Evolutionary conservation across 768 basidiomycete genomes (phyloP), one percentile per base, ranked within the genome.

Genomic region (Suillus clintonianus): DNA sequence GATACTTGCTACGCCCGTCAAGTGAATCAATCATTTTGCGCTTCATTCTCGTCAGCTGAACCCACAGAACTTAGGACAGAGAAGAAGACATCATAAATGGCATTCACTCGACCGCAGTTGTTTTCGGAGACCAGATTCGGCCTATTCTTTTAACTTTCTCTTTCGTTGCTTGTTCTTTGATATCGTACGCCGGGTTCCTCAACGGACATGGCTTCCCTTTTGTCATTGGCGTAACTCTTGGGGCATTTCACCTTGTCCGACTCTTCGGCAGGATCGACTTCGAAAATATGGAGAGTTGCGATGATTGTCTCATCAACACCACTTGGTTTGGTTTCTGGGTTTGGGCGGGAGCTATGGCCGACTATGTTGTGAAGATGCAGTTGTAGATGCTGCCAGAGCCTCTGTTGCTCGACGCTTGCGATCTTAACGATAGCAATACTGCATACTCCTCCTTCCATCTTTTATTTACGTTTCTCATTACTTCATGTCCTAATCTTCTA

Each of bases 81-180:
- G 75, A 81, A 59, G 92, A 92, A 76, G 91, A 92, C 72, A 73
- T 88, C 51, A 82, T 83, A 59, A 86, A 85, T 62, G 89, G 89
- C n/a, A 85, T 92, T 47, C 85, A 86, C 64, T 92, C 90, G 9
- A 92, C 89, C 27, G 91, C 92, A 0, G 82, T 92, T 51, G 80
- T 91, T 19, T 91, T 90, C 70, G 89, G 87, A 14, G 74, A 79
- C 4, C 81, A 82, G 73, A 85, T 89, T 41, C 80, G 84, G 1
- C 82, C 85, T 0, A 77, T 91, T 64, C 81, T 91, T 41, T 70
- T 83, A 9, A 62, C 70, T 39, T 87, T 89, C 68, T 85, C 83
- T 1, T 51, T 82, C 5, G 89, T 92, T 71, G 70, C 88, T 47
- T 70, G 74, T 6, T 75, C 83, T 69, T 78, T 92, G 30, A 17